Evolutionary conservation across 1,284 basidiomycete species (phyloP).

Genomic region (Cryptococcus jaspeensis): DNA sequence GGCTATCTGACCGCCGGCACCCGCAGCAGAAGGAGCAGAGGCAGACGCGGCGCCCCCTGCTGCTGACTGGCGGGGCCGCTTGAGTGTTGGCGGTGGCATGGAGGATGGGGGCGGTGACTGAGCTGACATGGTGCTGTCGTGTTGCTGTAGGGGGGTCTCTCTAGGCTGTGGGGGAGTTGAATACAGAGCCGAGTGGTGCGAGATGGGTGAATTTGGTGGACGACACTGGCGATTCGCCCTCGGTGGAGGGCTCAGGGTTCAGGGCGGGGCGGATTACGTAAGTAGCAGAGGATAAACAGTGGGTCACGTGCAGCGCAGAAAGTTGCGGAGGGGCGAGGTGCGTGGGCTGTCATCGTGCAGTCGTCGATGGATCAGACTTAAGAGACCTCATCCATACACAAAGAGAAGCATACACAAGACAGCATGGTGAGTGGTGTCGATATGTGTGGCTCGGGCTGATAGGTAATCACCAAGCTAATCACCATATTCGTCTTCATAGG

Average conservation of each 20-base stretch:
- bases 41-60: not conserved
- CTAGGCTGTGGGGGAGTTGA: not conserved
- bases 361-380: too few relatives aligned
- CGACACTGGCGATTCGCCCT: not conserved
- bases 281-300: not conserved
- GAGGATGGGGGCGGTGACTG: constrained; percentile 18
- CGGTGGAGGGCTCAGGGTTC: constrained; percentile 3
- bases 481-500: too few relatives aligned
- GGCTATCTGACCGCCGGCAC: not conserved
- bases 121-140: constrained; percentile 18
- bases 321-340: not conserved
- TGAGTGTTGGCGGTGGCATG: constrained; percentile 22
- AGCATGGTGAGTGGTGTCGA: not conserved
- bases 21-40: constrained; percentile 1
- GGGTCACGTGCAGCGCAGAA: not conserved
- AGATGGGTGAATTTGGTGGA: not conserved
- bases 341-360: not conserved
- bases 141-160: not conserved
- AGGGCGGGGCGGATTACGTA: not conserved
- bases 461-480: too few relatives aligned
- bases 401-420: not conserved
- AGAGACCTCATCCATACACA: not conserved
- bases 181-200: too few relatives aligned
- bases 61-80: constrained; percentile 23
- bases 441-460: not conserved